Conservation (phyloP, 2,329 filamentous ascomycete species). For the Botrytis pseudocinerea region DNA sequence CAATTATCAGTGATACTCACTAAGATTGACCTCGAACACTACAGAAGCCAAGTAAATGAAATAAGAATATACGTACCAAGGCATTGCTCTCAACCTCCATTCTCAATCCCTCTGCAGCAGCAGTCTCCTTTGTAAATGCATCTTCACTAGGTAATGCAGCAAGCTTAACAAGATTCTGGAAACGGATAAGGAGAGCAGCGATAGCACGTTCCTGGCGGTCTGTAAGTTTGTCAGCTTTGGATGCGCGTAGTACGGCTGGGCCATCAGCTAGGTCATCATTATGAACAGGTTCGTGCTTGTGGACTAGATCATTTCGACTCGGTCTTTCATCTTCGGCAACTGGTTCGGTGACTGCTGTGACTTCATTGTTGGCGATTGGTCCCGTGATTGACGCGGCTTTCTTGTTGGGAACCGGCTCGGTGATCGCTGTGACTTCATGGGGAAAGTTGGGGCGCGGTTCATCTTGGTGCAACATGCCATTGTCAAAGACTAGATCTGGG, state of each 20-base stretch:
- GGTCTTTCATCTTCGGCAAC: not conserved
- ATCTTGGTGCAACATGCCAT: not conserved
- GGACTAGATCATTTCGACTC: not conserved
- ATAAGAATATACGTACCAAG: slow-evolving; percentile 32
- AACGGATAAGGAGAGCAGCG: slow-evolving; percentile 49
- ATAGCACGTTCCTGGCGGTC: slow-evolving; percentile 50
- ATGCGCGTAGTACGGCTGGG: not conserved
- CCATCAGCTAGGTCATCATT: not conserved
- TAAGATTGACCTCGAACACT: not conserved
- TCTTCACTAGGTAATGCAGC: slow-evolving; percentile 34
- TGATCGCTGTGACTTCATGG: not conserved
- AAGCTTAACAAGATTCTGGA: slow-evolving; percentile 45
- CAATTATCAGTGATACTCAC: not conserved
- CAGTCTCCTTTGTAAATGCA: slow-evolving; percentile 38
- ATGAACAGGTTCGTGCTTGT: not conserved
- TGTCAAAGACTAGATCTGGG: not conserved
- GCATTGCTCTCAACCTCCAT: slow-evolving; percentile 41
- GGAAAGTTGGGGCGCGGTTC: not conserved
- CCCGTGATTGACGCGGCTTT: not conserved
- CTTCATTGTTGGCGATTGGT: not conserved
- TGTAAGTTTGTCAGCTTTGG: slow-evolving; percentile 36
- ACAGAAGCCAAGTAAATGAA: not conserved
- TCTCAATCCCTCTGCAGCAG: slow-evolving; percentile 38
- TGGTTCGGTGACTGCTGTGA: not conserved
- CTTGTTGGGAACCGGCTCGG: not conserved